phyloP scores from a whole-genome alignment of 2,329 filamentous ascomycete genomes.

The Neopestalotiopsis sp. region DNA sequence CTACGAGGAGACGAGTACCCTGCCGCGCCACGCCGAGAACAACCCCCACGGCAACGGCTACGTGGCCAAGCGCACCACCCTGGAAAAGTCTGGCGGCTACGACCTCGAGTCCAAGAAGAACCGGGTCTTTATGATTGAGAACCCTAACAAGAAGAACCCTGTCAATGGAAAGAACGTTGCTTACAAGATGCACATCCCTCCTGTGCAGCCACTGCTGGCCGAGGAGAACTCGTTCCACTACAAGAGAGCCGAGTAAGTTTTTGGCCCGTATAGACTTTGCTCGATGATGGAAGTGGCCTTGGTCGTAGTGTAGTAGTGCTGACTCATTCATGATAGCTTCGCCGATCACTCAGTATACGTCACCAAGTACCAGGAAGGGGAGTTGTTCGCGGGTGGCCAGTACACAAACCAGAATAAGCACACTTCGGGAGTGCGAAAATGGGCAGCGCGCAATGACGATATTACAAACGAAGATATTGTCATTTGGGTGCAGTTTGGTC shows the following conservation, averaged over 20 bases:
- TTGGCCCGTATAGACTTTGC: not conserved
- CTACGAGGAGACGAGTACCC: constrained; percentile 30
- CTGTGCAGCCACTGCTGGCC: constrained; percentile 41
- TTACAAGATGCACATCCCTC: constrained; percentile 40
- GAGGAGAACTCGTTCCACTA: constrained; percentile 29
- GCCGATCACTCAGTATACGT: constrained; percentile 14
- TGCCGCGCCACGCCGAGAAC: constrained; percentile 5
- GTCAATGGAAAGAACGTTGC: constrained; percentile 40
- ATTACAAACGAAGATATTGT: constrained; percentile 14
- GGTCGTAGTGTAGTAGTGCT: not conserved
- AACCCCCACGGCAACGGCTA: constrained; percentile 17
- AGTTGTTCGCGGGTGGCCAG: constrained; percentile 13
- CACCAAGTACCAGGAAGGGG: constrained; percentile 15
- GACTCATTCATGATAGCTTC: constrained; percentile 6
- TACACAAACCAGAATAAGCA: constrained; percentile 17
- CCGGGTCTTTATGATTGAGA: constrained; percentile 42
- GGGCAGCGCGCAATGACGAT: constrained; percentile 9
- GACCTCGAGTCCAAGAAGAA: constrained; percentile 49
- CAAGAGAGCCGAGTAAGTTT: constrained; percentile 29
- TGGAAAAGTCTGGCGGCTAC: constrained; percentile 45
- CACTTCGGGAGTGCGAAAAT: constrained; percentile 14
- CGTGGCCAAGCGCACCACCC: constrained; percentile 37
- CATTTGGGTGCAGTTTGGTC: constrained; percentile 12
- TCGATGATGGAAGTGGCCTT: not conserved
- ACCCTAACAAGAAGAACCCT: constrained; percentile 36